Evolutionary conservation across 2,329 filamentous ascomycete genomes (phyloP), one percentile per base, ranked within the genome.

Genomic region (Bipolaris cookei): DNA sequence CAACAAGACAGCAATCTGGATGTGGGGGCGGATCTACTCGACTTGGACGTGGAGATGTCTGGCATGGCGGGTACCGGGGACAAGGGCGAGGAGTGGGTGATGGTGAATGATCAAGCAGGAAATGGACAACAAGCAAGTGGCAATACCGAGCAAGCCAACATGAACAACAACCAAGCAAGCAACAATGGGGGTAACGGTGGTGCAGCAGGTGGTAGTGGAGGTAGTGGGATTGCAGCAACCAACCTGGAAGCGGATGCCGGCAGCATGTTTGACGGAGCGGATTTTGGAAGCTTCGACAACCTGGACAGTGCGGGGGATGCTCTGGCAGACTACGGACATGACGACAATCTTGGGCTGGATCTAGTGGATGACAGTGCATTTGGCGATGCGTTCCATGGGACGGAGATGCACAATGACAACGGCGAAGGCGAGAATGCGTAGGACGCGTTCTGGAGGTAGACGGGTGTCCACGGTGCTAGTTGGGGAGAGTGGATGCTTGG

Each of bases 1-100:
- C 66, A 68, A 32, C 64, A 67, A 34, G 62, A 62, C 25, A 58
- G 63, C 42, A 68, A 65, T 25, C 59, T 72, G 21, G 71, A 73
- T 16, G 65, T 61, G 8, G 70, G 63, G 10, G 65, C 72, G 32
- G 74, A 77, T 20, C 71, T 77, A 5, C 68, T 78, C 37, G 75
- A 76, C 43, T 76, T 80, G 38, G 80, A 81, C 58, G 75, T 86
- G 57, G 82, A 83, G 59, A 83, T 91, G 85, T 82, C 84, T 14
- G 84, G 84, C 54, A 82, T 84, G 23, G 77, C 81, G 14, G 76
- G 75, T 32, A 62, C 63, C 14, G 67, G 69, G 25, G 72, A 73
- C 2, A 72, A 73, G 46, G 68, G 61, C 11, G 73, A 76, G 13
- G 74, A 76, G 20, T 77, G 75, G 75, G 71, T 74, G 35, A 66